Evolutionary conservation across 305 asterid genomes (phyloP), one percentile per base, ranked within the genome.

Genomic region (Euphrasia arctica): DNA sequence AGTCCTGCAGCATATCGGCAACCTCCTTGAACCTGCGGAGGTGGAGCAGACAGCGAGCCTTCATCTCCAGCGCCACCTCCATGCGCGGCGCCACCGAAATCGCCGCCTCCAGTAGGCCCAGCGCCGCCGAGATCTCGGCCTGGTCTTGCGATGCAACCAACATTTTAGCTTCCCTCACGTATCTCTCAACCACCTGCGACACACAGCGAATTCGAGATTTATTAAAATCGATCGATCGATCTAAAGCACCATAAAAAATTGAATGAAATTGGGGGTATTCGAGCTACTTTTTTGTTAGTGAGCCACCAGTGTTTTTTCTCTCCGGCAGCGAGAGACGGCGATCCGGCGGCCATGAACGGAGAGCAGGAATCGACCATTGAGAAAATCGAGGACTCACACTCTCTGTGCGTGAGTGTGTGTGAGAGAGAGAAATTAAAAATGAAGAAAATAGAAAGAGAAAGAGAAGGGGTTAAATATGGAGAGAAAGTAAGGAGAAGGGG

Each of bases 291-390:
- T 67, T 62, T 81, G 65, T 87, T 89, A 71, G 85, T 85, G 68
- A 89, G 86, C 98, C 98, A 92, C 98, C 98, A 92, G 78, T 87
- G 95, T 62, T 84, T 92, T 83, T 70, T 86, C 64, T 90, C 90
- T 47, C 80, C 51, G 55, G 77, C 82, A 68, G 85, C 51, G 63
- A 70, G 71, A 54, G 80, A 73, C 42, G 89, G 83, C 63, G 90
- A 75, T 15, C 74, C 75, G 22, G 68, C 80, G 57, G 97, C 81
- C 97, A 89, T 89, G 65, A 75, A 64, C 41, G 79, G 74, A 66
- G 76, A 61, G 77, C 77, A 66, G 34, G 49, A 78, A 59, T 80
- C 85, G 45, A 77, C 82, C 86, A 80, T 81, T 60, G 45, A 77
- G 25, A 58, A n/a, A 47, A 13, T n/a, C 18, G 4, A 25, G 4